These are phyloP conservation scores for Mycosphaerella arachidis DNA, from an alignment of 2,329 filamentous ascomycete species.

Conservation along the genomic window DNA sequence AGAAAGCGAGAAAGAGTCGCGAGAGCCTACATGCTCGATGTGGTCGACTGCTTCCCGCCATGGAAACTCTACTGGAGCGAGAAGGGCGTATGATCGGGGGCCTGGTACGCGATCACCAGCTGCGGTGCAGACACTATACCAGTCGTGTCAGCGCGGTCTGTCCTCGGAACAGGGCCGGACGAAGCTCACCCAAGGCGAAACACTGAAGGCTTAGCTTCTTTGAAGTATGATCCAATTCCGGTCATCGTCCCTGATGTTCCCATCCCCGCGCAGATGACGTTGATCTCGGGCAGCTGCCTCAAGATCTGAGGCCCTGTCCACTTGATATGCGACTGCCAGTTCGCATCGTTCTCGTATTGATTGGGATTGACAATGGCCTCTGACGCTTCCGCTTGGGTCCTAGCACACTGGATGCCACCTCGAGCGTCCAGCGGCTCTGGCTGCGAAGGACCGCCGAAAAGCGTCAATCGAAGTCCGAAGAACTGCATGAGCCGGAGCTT, in stretches of 20 bases:
- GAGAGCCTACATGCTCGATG: conserved; percentile 54
- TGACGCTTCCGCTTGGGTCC: conserved; percentile 40
- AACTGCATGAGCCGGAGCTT: conserved; percentile 56
- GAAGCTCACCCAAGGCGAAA: conserved; percentile 8
- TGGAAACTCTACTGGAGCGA: conserved; percentile 52
- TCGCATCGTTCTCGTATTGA: conserved; percentile 85
- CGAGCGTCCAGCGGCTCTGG: conserved; percentile 52
- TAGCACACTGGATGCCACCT: conserved; percentile 50
- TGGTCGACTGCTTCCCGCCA: conserved; percentile 54
- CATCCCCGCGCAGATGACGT: conserved; percentile 84
- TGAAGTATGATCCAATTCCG: conserved; percentile 62
- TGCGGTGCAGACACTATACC: conserved; percentile 51
- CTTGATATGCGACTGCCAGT: conserved; percentile 74
- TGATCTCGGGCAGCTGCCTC: conserved; percentile 63
- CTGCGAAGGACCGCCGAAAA: conserved; percentile 58
- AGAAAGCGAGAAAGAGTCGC: conserved; percentile 51
- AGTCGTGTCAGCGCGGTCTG: no score
- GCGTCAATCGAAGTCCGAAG: conserved; percentile 52
- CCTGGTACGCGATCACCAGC: conserved; percentile 56
- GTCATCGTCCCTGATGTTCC: conserved; percentile 92
- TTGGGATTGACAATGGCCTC: conserved; percentile 53
- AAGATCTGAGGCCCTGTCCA: conserved; percentile 85
- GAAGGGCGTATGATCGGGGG: conserved; percentile 50
- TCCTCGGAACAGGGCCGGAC: conserved; percentile 4
- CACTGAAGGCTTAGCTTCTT: conserved; percentile 41